phyloP scores from a whole-genome alignment of 805 yeast genomes.

The Sugiyamaella chiloensis region DNA sequence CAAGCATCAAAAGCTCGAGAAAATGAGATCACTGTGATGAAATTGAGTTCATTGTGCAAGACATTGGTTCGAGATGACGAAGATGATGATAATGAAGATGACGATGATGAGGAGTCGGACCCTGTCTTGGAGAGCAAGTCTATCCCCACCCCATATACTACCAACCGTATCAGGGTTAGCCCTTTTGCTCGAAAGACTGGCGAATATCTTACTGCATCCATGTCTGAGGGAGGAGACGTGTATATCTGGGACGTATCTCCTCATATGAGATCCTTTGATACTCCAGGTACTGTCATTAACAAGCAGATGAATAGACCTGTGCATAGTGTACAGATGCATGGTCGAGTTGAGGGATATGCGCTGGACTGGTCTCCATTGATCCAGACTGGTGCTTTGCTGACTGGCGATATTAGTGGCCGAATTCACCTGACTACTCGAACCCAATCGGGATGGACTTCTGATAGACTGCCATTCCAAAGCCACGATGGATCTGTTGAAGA shows the following conservation, averaged over 20 bases:
- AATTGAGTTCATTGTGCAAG: conserved; percentile 74
- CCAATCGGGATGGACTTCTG: conserved; percentile 76
- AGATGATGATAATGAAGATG: conserved; percentile 70
- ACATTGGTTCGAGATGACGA: conserved; percentile 83
- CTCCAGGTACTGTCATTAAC: conserved; percentile 81
- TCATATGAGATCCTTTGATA: conserved; percentile 78
- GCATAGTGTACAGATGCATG: conserved; percentile 80
- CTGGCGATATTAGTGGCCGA: conserved; percentile 88
- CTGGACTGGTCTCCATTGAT: conserved; percentile 92
- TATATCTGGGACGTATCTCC: conserved; percentile 76
- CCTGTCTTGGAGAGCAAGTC: conserved; percentile 86
- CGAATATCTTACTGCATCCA: conserved; percentile 81
- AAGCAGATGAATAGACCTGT: conserved; percentile 74
- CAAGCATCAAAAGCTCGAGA: conserved; percentile 87
- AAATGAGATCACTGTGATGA: conserved; percentile 82
- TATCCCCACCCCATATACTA: conserved; percentile 74
- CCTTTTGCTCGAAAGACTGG: conserved; percentile 73
- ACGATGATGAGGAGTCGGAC: conserved; percentile 67
- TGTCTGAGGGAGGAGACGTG: conserved; percentile 89
- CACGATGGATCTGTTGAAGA: conserved; percentile 72
- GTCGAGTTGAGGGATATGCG: conserved; percentile 96
- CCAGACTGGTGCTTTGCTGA: conserved; percentile 72
- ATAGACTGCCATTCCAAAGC: conserved; percentile 64
- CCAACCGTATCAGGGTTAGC: conserved; percentile 82
- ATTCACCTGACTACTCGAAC: conserved; percentile 76